A percentile compares a stretch with the other conserved stretches of the same genome.
phyloP scores from a whole-genome alignment of 2,329 filamentous ascomycete species.

The Penicillium sp. region DNA sequence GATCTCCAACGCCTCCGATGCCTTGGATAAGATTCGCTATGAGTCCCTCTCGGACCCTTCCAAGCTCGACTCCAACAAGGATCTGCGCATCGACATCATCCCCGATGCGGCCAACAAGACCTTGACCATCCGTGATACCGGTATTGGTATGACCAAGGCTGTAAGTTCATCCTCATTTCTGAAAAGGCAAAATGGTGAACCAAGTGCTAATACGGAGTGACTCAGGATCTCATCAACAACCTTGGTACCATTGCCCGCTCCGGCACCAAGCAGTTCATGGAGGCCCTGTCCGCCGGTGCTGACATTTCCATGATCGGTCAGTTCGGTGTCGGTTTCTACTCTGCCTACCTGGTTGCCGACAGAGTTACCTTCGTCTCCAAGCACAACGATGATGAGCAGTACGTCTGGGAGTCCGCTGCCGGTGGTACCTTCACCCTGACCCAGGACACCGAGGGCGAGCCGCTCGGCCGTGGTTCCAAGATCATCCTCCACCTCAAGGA shows the following conservation, averaged over 20 bases:
- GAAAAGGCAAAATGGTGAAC: background rate
- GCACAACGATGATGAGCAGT: slow-evolving; percentile 99
- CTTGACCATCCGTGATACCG: slow-evolving; percentile 91
- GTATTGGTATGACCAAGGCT: slow-evolving; percentile 99
- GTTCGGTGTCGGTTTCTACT: slow-evolving; percentile 99
- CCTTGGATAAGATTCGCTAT: slow-evolving; percentile 99
- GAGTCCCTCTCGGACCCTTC: slow-evolving; percentile 93
- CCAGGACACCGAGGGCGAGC: slow-evolving; percentile 85
- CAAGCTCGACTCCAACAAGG: slow-evolving; percentile 97
- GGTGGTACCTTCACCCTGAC: slow-evolving; percentile 95
- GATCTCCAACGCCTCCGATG: slow-evolving; percentile 98
- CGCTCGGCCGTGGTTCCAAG: slow-evolving; percentile 90
- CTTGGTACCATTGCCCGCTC: slow-evolving; percentile 98
- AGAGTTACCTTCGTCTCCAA: slow-evolving; percentile 93
- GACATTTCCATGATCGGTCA: slow-evolving; percentile 99
- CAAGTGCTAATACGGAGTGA: slow-evolving; percentile 7
- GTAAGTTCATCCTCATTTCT: slow-evolving; percentile 54
- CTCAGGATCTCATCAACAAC: slow-evolving; percentile 98
- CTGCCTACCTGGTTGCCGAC: slow-evolving; percentile 98
- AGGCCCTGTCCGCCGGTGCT: slow-evolving; percentile 94
- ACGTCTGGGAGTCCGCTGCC: slow-evolving; percentile 97
- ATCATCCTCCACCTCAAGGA: slow-evolving; percentile 99
- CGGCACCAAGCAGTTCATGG: slow-evolving; percentile 99
- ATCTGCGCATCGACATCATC: slow-evolving; percentile 98
- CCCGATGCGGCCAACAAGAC: slow-evolving; percentile 97